These are phyloP conservation scores for Pseudogymnoascus destructans DNA, from an alignment of 2,329 filamentous ascomycete genomes.

Conservation along the genomic window DNA sequence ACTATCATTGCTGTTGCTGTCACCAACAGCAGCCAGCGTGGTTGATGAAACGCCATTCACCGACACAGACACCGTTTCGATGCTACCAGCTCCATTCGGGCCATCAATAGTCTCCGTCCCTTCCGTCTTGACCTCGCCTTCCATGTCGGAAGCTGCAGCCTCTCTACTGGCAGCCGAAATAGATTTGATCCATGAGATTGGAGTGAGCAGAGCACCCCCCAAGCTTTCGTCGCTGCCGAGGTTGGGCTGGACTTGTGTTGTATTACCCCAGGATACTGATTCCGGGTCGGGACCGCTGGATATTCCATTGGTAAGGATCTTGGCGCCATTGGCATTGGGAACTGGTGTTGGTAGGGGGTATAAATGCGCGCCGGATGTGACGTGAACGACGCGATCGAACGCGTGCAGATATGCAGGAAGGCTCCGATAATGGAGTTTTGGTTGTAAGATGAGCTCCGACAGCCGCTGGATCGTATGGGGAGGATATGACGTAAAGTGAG, in stretches of 20 bases:
- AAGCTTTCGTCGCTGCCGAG: constrained; percentile 79
- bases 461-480: constrained; percentile 90
- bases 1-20: constrained; percentile 17
- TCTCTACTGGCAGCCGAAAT: background rate
- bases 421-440: constrained; percentile 66
- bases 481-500: constrained; percentile 58
- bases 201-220: constrained; percentile 81
- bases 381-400: constrained; percentile 77
- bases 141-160: constrained; percentile 31
- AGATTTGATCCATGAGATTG: constrained; percentile 69
- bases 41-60: constrained; percentile 52
- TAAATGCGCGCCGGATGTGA: constrained; percentile 65
- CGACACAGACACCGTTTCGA: constrained; percentile 69
- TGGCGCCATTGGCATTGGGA: constrained; percentile 42
- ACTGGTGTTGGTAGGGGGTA: constrained; percentile 70
- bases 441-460: constrained; percentile 68
- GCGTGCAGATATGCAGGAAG: constrained; percentile 80
- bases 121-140: constrained; percentile 55
- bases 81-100: constrained; percentile 62
- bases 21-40: constrained; percentile 17
- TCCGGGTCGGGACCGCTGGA: constrained; percentile 27
- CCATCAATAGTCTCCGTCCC: constrained; percentile 70
- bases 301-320: constrained; percentile 46
- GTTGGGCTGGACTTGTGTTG: constrained; percentile 28
- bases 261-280: constrained; percentile 35